Percentiles rank a stretch among this genome's conserved stretches.
Conservation (phyloP, 148 eudicot species). For the Pouteria glomerata region DNA sequence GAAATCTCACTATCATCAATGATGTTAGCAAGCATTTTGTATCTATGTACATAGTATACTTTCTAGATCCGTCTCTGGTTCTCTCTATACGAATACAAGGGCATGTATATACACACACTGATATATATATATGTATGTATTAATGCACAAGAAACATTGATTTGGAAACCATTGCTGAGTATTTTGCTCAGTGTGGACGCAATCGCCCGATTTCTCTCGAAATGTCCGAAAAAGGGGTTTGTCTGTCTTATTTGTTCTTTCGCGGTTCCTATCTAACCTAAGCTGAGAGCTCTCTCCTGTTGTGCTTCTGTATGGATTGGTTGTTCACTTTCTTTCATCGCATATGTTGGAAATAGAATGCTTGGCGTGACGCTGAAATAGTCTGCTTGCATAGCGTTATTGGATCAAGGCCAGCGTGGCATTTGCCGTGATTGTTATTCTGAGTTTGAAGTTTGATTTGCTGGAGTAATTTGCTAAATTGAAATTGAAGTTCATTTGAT, state of each 20-base stretch:
- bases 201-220: too few species aligned
- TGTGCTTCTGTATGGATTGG: too few species aligned
- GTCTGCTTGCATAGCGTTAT: background rate
- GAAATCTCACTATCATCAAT: background rate
- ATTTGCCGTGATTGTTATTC: background rate
- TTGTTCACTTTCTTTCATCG: background rate
- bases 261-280: too few species aligned
- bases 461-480: background rate
- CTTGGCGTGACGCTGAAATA: background rate
- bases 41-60: too few species aligned
- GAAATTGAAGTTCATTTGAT: too few species aligned
- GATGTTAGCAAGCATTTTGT: background rate
- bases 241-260: too few species aligned
- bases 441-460: background rate
- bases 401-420: background rate
- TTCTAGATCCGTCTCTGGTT: background rate
- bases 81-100: background rate
- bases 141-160: too few species aligned
- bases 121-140: too few species aligned
- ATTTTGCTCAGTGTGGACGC: too few species aligned
- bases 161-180: too few species aligned
- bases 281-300: too few species aligned
- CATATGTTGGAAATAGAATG: background rate
- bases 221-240: too few species aligned
- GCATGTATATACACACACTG: background rate